These are phyloP conservation scores for Allomyces macrogynus DNA, from an alignment of 192 early-diverging fungal species.

Conservation along the genomic window DNA sequence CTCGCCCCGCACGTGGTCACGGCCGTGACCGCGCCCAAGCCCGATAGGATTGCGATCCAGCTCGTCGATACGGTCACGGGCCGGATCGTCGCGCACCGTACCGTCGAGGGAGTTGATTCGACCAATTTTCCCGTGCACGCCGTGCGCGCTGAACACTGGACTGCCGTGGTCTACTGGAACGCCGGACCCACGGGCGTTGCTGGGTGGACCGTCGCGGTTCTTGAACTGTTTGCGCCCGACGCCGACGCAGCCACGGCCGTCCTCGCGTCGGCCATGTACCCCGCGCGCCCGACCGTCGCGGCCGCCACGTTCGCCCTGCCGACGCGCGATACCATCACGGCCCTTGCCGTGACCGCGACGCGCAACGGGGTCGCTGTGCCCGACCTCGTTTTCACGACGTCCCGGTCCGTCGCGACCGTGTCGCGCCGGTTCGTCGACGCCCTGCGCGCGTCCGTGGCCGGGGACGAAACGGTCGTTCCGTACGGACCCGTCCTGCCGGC, in stretches of 20 bases:
- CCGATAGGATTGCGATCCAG: constrained; percentile 38
- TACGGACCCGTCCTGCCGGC: constrained; percentile 44
- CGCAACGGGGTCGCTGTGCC: constrained; percentile 63
- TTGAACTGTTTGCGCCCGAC: constrained; percentile 77
- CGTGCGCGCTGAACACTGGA: constrained; percentile 66
- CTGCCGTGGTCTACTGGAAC: constrained; percentile 79
- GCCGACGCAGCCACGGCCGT: constrained; percentile 39
- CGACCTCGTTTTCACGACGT: constrained; percentile 46
- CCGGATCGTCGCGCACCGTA: constrained; percentile 46
- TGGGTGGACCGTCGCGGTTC: constrained; percentile 54
- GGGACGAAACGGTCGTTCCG: constrained; percentile 60
- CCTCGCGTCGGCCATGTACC: constrained; percentile 43
- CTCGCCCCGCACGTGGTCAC: constrained; percentile 80
- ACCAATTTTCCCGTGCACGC: constrained; percentile 33
- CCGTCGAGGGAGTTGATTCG: constrained; percentile 32
- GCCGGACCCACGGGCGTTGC: constrained; percentile 23
- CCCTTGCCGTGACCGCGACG: constrained; percentile 71
- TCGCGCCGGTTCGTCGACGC: not conserved
- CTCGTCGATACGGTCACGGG: constrained; percentile 80
- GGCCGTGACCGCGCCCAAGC: constrained; percentile 34
- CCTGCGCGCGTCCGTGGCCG: constrained; percentile 62
- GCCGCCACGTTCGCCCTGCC: constrained; percentile 58
- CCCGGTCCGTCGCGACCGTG: not conserved
- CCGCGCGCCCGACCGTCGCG: constrained; percentile 46
- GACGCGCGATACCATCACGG: constrained; percentile 28